These are phyloP conservation scores for Polyporus arcularius DNA, from an alignment of 768 basidiomycete species.

Conservation along the genomic window DNA sequence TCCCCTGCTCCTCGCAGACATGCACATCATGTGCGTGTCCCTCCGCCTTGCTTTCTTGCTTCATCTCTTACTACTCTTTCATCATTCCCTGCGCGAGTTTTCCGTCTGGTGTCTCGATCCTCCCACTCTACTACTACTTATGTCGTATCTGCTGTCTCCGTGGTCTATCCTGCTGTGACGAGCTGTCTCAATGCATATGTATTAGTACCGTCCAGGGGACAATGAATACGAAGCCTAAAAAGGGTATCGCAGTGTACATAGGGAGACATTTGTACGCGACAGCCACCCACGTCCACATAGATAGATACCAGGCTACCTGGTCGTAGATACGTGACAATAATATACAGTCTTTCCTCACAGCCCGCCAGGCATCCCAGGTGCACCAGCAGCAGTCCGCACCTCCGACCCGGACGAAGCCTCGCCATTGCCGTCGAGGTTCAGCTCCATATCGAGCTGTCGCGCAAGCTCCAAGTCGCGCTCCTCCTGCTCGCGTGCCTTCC, in stretches of 20 bases:
- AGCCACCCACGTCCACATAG: not conserved
- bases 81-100: not conserved
- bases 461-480: conserved; percentile 49
- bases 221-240: not conserved
- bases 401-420: not conserved
- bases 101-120: not conserved
- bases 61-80: not conserved
- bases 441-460: conserved; percentile 52
- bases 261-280: not conserved
- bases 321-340: conserved; percentile 3
- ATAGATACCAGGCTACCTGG: not conserved
- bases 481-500: conserved; percentile 36
- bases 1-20: not conserved
- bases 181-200: conserved; percentile 23
- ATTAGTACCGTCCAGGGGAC: conserved; percentile 17
- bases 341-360: not conserved
- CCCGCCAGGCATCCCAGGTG: conserved; percentile 1
- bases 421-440: conserved; percentile 39
- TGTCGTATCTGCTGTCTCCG: conserved; percentile 23
- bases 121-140: conserved; percentile 30
- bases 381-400: not conserved
- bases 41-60: conserved; percentile 1
- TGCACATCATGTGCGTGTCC: not conserved
- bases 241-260: not conserved
- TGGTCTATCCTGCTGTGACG: conserved; percentile 20